phyloP scores from a whole-genome alignment of 23 red algal genomes.

The Gracilaria domingensis region DNA sequence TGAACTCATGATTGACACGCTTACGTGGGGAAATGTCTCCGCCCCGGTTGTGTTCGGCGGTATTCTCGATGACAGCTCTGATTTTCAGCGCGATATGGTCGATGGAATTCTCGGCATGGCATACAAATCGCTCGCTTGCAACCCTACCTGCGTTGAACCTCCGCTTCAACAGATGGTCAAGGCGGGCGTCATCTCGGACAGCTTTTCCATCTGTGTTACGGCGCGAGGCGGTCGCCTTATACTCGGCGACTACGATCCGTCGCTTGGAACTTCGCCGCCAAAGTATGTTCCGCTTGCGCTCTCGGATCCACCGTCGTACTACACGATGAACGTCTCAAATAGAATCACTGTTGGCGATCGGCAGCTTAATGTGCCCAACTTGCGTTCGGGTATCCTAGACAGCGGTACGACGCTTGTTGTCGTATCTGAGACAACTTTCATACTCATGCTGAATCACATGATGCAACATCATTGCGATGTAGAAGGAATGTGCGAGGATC shows the following conservation, averaged over 20 bases:
- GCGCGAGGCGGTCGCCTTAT: slow-evolving; percentile 81
- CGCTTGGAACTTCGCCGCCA: slow-evolving; percentile 28
- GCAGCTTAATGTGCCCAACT: slow-evolving; percentile 49
- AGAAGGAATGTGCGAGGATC: slow-evolving; percentile 49
- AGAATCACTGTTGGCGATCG: slow-evolving; percentile 60
- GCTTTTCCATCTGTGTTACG: slow-evolving; percentile 86
- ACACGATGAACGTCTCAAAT: slow-evolving; percentile 71
- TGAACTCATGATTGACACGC: slow-evolving; percentile 74
- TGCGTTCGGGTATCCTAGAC: slow-evolving; percentile 82
- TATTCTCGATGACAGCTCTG: slow-evolving; percentile 67
- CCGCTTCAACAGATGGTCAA: slow-evolving; percentile 92
- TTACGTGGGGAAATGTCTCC: slow-evolving; percentile 75
- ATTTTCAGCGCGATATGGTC: slow-evolving; percentile 82
- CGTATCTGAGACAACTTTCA: slow-evolving; percentile 69
- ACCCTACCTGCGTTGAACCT: slow-evolving; percentile 90
- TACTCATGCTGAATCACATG: slow-evolving; percentile 68
- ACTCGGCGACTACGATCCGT: slow-evolving; percentile 80
- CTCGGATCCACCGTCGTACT: slow-evolving; percentile 71
- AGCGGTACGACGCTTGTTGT: slow-evolving; percentile 92
- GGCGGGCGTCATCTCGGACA: slow-evolving; percentile 67
- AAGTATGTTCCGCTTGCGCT: slow-evolving; percentile 82
- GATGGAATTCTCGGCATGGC: slow-evolving; percentile 97
- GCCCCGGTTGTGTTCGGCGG: slow-evolving; percentile 83
- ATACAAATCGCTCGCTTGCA: slow-evolving; percentile 85
- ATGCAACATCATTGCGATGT: slow-evolving; percentile 82